Base-by-base conservation (phyloP, 208 protist species). In the Trypanosoma brucei region DNA sequence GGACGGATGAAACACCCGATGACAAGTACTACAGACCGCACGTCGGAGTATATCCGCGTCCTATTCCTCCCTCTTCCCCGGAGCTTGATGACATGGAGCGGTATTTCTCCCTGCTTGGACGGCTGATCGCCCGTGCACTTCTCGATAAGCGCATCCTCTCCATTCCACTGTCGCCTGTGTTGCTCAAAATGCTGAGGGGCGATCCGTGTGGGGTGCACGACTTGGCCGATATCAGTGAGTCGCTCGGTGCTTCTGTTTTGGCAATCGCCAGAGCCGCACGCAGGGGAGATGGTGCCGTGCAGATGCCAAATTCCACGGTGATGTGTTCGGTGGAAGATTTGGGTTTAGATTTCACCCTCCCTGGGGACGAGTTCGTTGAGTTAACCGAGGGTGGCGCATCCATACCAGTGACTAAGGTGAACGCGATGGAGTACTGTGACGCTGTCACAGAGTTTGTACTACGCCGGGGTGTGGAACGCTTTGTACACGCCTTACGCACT, bases 351-450 rank as follows among this genome's bases (percentile, higher is more conserved):
- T 97, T 96, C 62, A 84, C 76, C 5, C 62, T 95, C 5, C 84
- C 90, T 8, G 92, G 87, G 33, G 64, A 91, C 57, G 81, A 79
- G 52, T 40, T 38, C 36, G 74, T 91, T 49, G 81, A 84, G 59
- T 65, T 97, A 31, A 44, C 57, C 33, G 56, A 51, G 0, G 70
- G 55, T 44, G 87, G 88, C 11, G 75, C 62, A 3, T 55, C 63
- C 1, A 66, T 53, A 31, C 52, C 60, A 30, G 86, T 96, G 33
- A 91, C 81, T 0, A 34, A 64, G 13, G 49, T 50, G 7, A 92
- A 92, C 70, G 60, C 84, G 60, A 37, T 76, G 31, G 81, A 84
- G 34, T 96, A 93, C 76, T 91, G 78, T 58, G 87, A 92, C 62
- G 53, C 60, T 7, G 78, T 93, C 30, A 78, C 78, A 11, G 49